Percentiles rank a stretch among this genome's conserved stretches.
phyloP scores from a whole-genome alignment of 306 rosid species.

The Prunus mongolica region DNA sequence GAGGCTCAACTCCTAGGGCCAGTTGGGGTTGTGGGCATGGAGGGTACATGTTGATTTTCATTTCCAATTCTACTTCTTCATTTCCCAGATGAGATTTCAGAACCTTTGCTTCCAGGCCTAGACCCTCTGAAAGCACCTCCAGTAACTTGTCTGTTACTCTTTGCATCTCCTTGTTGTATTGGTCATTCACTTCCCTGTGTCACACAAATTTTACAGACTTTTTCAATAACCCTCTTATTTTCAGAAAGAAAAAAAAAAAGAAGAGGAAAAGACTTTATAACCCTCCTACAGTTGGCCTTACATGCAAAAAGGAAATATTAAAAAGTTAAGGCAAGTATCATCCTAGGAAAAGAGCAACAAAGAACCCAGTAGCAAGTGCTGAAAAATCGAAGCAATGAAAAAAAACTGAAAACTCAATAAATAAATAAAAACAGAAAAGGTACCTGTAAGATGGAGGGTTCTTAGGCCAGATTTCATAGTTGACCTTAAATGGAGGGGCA shows the following conservation, averaged over 20 bases:
- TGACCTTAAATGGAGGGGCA: conserved; percentile 46
- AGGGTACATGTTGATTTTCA: conserved; percentile 78
- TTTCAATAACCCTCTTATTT: too few species aligned
- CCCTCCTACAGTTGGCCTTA: too few species aligned
- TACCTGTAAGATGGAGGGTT: conserved; percentile 52
- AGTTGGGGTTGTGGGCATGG: conserved; percentile 70
- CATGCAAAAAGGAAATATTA: too few species aligned
- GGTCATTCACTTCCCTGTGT: conserved; percentile 44
- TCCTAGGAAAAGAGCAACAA: too few species aligned
- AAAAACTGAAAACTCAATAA: not conserved
- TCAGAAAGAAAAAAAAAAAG: too few species aligned
- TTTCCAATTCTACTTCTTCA: conserved; percentile 47
- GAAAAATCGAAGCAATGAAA: too few species aligned
- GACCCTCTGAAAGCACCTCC: conserved; percentile 51
- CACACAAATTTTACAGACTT: not conserved
- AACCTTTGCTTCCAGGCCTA: conserved; percentile 40
- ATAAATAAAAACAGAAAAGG: not conserved
- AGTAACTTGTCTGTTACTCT: conserved; percentile 35
- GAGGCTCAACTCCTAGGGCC: conserved; percentile 72
- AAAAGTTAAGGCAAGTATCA: too few species aligned
- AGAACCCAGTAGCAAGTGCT: too few species aligned
- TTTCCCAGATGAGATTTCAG: conserved; percentile 40
- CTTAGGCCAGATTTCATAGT: conserved; percentile 46
- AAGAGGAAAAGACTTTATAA: too few species aligned
- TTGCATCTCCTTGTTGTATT: conserved; percentile 47